Evolutionary conservation across 2,329 filamentous ascomycete genomes (phyloP), one percentile per base, ranked within the genome.

Genomic region (Phoma sp.): DNA sequence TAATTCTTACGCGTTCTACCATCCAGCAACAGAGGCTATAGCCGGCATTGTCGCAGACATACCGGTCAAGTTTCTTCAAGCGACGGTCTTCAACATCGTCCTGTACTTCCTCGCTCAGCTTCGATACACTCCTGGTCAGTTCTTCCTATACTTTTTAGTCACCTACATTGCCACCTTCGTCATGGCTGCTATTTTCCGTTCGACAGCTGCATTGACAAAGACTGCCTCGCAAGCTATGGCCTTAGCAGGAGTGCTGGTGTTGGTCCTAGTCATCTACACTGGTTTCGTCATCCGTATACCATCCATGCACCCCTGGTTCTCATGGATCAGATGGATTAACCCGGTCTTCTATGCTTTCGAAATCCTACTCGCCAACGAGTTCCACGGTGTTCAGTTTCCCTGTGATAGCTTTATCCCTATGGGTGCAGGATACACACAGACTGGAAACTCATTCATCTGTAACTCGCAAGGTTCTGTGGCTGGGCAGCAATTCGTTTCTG

Each of bases 31-130:
- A 5, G 92, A 97, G 80, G 91, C 91, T 13, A 82, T 91, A 57
- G 86, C 90, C 0, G 94, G 90, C 2, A 93, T 96, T 84, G 76
- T 96, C 15, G 88, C 85, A 61, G 93, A 96, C 64, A 77, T 96
- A 74, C 92, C 92, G 0, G 90, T 91, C 74, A 96, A 94, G 72
- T 76, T 96, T 4, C 35, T 77, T 4, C 91, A 91, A 61, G 78
- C 85, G 1, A 80, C 92, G 54, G 75, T 85, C 4, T 96, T 96
- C 80, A 95, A 96, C 72, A 59, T 92, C 17, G 82, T 85, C 0
- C 75, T 96, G 5, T 96, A 96, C 77, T 96, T 96, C 76, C 87
- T 96, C 84, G 87, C 90, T 0, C 88, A 91, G 58, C 79, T 97
- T 25, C 84, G 89, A 41, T 83, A 90, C 35, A 86, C 88, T 44